A percentile compares a stretch with the other conserved stretches of the same genome.
Evolutionary conservation across 306 rosid species (phyloP).

Genomic region (Castanea mollissima): DNA sequence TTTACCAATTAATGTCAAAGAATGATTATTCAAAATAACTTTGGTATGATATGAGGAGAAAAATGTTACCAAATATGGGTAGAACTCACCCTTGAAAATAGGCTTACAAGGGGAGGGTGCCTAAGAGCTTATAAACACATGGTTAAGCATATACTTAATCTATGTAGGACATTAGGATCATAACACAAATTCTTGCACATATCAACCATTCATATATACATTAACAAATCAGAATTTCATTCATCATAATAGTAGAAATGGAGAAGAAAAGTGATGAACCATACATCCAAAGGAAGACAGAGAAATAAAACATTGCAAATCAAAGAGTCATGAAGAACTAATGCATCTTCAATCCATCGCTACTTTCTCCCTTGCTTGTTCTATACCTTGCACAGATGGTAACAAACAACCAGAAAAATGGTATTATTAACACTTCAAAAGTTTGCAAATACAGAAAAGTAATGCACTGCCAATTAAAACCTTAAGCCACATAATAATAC

Average conservation of each 20-base stretch:
- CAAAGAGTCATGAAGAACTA: conserved; percentile 28
- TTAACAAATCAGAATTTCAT: not conserved
- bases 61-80: too few relatives aligned
- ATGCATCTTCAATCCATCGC: conserved; percentile 48
- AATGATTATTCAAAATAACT: too few relatives aligned
- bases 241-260: not conserved
- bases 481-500: not conserved
- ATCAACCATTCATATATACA: not conserved
- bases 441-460: not conserved
- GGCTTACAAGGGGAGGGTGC: too few relatives aligned
- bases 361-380: conserved; percentile 41
- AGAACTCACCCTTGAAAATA: too few relatives aligned
- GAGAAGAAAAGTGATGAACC: not conserved
- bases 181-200: not conserved
- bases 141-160: too few relatives aligned
- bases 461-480: conserved; percentile 13
- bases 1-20: too few relatives aligned
- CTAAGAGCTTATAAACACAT: too few relatives aligned
- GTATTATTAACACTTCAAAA: not conserved
- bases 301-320: conserved; percentile 9
- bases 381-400: conserved; percentile 63
- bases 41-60: too few relatives aligned
- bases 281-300: not conserved
- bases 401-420: conserved; percentile 19
- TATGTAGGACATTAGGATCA: too few relatives aligned